Conservation (phyloP, 1,139 yeast genomes). For the Geotrichum bryndzae region DNA sequence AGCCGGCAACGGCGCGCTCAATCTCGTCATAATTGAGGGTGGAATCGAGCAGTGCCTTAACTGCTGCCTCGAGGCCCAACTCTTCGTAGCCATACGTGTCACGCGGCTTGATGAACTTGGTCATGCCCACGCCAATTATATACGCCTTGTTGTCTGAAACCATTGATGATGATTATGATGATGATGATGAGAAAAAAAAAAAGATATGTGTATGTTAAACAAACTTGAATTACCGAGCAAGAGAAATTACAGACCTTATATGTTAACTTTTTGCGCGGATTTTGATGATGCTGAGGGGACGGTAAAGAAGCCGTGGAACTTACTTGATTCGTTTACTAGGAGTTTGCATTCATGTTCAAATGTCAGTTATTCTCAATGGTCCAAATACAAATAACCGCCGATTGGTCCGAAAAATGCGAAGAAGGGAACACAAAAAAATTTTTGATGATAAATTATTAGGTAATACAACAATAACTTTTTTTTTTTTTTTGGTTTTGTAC, state of each 20-base stretch:
- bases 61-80: slow-evolving; percentile 31
- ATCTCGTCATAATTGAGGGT: slow-evolving; percentile 31
- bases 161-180: not conserved
- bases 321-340: too few relatives aligned
- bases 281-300: not conserved
- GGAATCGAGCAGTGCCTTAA: slow-evolving; percentile 31
- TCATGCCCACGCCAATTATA: slow-evolving; percentile 33
- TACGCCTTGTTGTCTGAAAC: slow-evolving; percentile 16
- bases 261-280: not conserved
- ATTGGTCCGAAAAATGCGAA: too few relatives aligned
- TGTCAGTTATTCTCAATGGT: too few relatives aligned
- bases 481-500: too few relatives aligned
- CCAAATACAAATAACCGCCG: too few relatives aligned
- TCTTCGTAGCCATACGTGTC: slow-evolving; percentile 29
- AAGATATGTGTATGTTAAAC: not conserved
- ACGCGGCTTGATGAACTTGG: slow-evolving; percentile 32
- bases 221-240: not conserved
- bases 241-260: not conserved
- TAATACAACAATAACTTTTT: too few relatives aligned
- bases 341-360: too few relatives aligned
- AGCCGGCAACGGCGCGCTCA: slow-evolving; percentile 29
- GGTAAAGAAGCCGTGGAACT: not conserved
- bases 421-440: too few relatives aligned
- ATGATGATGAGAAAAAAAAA: not conserved
- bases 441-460: too few relatives aligned